Percentiles rank a stretch among this genome's conserved stretches.
Conservation (phyloP, 2,329 filamentous ascomycete genomes). For the Rutstroemia sp. region DNA sequence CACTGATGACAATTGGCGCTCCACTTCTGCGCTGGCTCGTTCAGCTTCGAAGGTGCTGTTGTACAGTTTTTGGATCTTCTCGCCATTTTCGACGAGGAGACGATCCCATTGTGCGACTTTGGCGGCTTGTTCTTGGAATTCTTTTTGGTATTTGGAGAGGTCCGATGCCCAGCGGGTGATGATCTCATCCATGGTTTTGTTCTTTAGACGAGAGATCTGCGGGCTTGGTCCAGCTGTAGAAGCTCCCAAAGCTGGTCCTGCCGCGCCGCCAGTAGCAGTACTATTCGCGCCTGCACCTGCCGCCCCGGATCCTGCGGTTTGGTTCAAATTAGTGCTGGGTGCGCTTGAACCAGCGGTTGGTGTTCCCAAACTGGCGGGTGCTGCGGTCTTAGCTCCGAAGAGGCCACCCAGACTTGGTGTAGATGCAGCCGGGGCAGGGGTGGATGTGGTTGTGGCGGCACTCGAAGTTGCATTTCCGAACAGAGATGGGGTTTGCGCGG, state of each 20-base stretch:
- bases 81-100: conserved; percentile 84
- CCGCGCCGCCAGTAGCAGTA: conserved; percentile 1
- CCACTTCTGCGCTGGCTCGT: conserved; percentile 85
- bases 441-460: conserved; percentile 9
- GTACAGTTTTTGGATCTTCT: conserved; percentile 91
- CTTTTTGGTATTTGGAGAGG: conserved; percentile 90
- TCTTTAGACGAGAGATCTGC: conserved; percentile 84
- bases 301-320: neutral
- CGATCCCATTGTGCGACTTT: conserved; percentile 85
- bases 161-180: conserved; percentile 96
- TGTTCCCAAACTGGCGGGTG: conserved; percentile 4
- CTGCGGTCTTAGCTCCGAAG: conserved; percentile 24
- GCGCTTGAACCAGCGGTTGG: conserved; percentile 18
- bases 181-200: conserved; percentile 99
- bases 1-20: conserved; percentile 80
- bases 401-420: conserved; percentile 19
- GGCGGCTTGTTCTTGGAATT: conserved; percentile 84
- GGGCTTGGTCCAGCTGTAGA: conserved; percentile 78
- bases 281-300: neutral
- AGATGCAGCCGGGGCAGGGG: conserved; percentile 17
- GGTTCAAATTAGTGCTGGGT: conserved; percentile 22
- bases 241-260: conserved; percentile 42
- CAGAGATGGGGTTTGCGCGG: conserved; percentile 15
- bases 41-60: conserved; percentile 89
- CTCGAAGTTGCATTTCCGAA: conserved; percentile 26